Base-by-base conservation (phyloP, 2,329 filamentous ascomycete genomes). In the Aspergillus sp. region DNA sequence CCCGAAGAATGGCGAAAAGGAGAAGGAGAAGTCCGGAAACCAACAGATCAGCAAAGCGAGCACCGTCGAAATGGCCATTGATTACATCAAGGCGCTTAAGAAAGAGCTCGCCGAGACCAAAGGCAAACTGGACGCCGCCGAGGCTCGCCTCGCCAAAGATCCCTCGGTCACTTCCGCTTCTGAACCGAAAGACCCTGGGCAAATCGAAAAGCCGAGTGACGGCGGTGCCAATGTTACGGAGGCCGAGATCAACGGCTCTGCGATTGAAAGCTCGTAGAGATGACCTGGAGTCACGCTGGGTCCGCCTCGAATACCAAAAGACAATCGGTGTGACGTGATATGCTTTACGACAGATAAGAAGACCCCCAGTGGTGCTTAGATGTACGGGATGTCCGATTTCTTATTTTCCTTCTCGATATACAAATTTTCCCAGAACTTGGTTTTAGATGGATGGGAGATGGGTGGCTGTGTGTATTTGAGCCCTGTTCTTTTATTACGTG, bases 21-120 rank as follows among this genome's bases (percentile, higher is more conserved):
- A 78, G 73, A 78, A 62, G 78, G 81, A 67, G 73, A 75, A 72
- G 53, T 64, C 66, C 53, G 63, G 65, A 7, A 76, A 74, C 10
- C 81, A 84, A 48, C 85, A 88, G 29, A 91, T 87, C 64, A 97
- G 91, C 74, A 99, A 97, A 71, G 94, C 94, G 1, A 96, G 89
- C 61, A 97, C 95, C 1, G 94, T 99, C n/a, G 94, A 99, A 73
- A 87, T 89, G 74, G 94, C 94, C 1, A 97, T 97, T 64, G 87
- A 92, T 52, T 97, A 97, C 68, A 97, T 99, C 75, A 93, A 90
- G 72, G 82, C 86, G 55, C 74, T 99, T 56, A 86, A 95, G 71
- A 77, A 83, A 62, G 88, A 95, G 67, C 76, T 91, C 14, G 81
- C 80, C 2, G 82, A 84, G 31, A 85, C 86, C 19, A 86, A 85